Percentiles rank a stretch among this genome's conserved stretches.
phyloP scores from a whole-genome alignment of 108 stramenopile species.

The Nitzschia sp. region DNA sequence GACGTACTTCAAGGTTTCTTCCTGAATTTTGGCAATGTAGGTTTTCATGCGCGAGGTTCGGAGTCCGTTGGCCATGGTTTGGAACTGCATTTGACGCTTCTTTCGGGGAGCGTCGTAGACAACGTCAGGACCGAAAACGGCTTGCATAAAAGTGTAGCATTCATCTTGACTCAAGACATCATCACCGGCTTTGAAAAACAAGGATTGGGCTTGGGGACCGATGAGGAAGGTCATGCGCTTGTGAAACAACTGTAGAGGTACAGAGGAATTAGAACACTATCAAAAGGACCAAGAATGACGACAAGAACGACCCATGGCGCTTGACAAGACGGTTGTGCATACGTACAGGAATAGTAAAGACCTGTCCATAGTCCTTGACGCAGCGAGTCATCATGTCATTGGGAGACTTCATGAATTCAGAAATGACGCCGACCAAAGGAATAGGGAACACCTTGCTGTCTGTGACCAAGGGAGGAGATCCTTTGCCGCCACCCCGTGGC shows the following conservation, averaged over 20 bases:
- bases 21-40: conserved; percentile 94
- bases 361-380: conserved; percentile 81
- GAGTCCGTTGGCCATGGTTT: conserved; percentile 93
- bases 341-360: conserved; percentile 91
- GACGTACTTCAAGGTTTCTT: conserved; percentile 84
- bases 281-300: neutral
- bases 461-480: conserved; percentile 74
- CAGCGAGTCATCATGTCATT: conserved; percentile 88
- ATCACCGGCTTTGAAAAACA: conserved; percentile 94
- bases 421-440: conserved; percentile 78
- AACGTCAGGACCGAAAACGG: conserved; percentile 94
- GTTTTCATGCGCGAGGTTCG: conserved; percentile 86
- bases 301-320: neutral
- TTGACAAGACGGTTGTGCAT: neutral
- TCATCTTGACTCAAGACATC: conserved; percentile 92
- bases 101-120: conserved; percentile 96
- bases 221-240: conserved; percentile 95
- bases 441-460: conserved; percentile 52
- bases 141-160: conserved; percentile 97
- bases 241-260: conserved; percentile 65
- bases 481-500: conserved; percentile 51
- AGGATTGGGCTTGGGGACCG: conserved; percentile 93
- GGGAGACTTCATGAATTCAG: conserved; percentile 88
- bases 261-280: neutral
- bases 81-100: conserved; percentile 95